Evolutionary conservation across 1,284 basidiomycete genomes (phyloP), one percentile per base, ranked within the genome.

Genomic region (Pascua sp.): DNA sequence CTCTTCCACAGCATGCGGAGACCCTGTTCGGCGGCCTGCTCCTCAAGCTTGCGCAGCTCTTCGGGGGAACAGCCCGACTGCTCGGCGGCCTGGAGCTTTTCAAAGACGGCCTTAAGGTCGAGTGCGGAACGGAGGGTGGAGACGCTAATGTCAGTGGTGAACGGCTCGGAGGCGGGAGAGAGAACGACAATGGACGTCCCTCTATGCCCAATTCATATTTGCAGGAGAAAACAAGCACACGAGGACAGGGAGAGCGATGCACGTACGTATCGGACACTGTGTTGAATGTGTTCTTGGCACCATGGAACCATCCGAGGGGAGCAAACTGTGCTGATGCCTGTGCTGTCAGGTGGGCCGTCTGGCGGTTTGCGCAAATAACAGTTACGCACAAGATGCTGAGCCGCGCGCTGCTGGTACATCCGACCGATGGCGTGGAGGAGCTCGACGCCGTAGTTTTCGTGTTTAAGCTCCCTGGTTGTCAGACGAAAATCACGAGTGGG

Each of bases 1-100:
- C 60, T 89, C 82, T 95, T 95, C 85, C 94, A 95, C 32, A 95
- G 54, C 42, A 91, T 91, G 65, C 92, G 87, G 9, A 95, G 65
- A n/a, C 70, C 91, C 77, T 98, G 98, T 79, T 96, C 91, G 0
- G 96, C 93, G 1, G 95, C 95, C 70, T 92, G 89, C 69, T 98
- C 95, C 72, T 99, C 96, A 2, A 99, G 80, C 65, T 90, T 86
- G 69, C 85, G 85, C 79, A 89, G 88, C 72, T 94, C 89, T 59
- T 96, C 95, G 0, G 90, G 85, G 4, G 82, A 83, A 53, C 97
- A 81, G 1, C 95, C 96, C 1, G 88, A 85, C 70, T 90, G 87
- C 74, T 95, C 93, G 0, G 92, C 92, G 0, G 86, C 87, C 76
- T 95, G 90, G 54, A 99, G 87, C 73, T 93, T 91, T 68, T 98